Evolutionary conservation across 202 grass and related monocot species (phyloP).

Genomic region (Cymbopogon flexuosus): DNA sequence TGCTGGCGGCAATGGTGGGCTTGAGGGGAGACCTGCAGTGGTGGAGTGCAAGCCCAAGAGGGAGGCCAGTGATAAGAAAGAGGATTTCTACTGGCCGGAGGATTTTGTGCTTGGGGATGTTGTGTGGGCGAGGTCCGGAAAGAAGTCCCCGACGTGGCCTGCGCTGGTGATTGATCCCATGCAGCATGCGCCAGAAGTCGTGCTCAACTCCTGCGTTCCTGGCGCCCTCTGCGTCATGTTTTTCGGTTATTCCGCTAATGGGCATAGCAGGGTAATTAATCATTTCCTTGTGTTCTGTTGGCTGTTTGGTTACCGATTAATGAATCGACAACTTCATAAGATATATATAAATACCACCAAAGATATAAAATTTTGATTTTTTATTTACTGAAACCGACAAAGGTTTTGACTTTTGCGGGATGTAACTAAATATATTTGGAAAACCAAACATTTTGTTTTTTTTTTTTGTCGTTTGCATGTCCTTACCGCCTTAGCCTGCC

Average conservation of each 20-base stretch:
- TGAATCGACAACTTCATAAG: background rate
- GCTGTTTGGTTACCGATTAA: background rate
- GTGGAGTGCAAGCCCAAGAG: conserved; percentile 47
- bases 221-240: conserved; percentile 88
- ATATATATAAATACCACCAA: background rate
- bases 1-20: background rate
- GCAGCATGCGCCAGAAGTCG: conserved; percentile 53
- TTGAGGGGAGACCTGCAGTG: background rate
- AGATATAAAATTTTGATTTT: background rate
- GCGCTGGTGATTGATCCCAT: conserved; percentile 79
- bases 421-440: background rate
- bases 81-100: conserved; percentile 52
- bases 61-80: conserved; percentile 38
- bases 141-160: conserved; percentile 73
- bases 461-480: background rate
- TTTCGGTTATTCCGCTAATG: conserved; percentile 52
- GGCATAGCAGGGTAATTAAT: conserved; percentile 58
- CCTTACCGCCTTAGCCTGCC: background rate
- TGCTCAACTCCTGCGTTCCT: conserved; percentile 72
- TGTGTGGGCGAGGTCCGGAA: conserved; percentile 72
- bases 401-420: background rate
- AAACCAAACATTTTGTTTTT: background rate
- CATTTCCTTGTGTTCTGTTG: conserved; percentile 3
- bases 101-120: conserved; percentile 79
- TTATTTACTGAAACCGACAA: background rate